Conservation (phyloP, 345 rosid species). For the Mallotus nudiflorus region DNA sequence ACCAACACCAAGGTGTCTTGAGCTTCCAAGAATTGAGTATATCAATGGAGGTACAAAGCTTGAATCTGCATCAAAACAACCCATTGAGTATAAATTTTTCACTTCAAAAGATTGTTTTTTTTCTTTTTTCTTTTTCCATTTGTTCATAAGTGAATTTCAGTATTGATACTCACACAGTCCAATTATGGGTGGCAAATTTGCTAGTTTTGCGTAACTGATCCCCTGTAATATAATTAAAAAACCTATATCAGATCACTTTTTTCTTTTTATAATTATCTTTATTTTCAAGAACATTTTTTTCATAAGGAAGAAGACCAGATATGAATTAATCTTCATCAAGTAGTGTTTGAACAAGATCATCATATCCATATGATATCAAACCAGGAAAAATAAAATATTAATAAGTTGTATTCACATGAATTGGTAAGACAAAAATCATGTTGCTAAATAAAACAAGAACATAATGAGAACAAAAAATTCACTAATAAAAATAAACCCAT, state of each 20-base stretch:
- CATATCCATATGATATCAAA: too few relatives aligned
- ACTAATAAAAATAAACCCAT: slow-evolving; percentile 5
- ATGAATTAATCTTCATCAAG: too few relatives aligned
- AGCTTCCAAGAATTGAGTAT: slow-evolving; percentile 88
- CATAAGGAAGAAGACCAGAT: too few relatives aligned
- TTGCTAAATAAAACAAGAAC: slow-evolving; percentile 6
- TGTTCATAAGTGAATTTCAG: slow-evolving; percentile 5
- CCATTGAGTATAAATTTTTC: background rate
- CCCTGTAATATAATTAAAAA: slow-evolving; percentile 61
- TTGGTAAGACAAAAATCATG: slow-evolving; percentile 17
- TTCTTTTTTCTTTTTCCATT: too few relatives aligned
- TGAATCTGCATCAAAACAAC: slow-evolving; percentile 64
- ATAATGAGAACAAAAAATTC: background rate
- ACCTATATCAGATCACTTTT: slow-evolving; percentile 14
- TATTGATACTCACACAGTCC: slow-evolving; percentile 74
- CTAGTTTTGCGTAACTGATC: slow-evolving; percentile 98
- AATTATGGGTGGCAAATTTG: slow-evolving; percentile 86
- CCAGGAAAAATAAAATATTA: background rate
- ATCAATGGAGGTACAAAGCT: slow-evolving; percentile 97
- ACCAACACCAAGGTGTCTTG: slow-evolving; percentile 88
- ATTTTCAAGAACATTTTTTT: too few relatives aligned
- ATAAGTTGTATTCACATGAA: background rate
- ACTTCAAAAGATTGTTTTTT: too few relatives aligned
- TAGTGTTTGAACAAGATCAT: too few relatives aligned
- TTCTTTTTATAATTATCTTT: too few relatives aligned